Percentiles rank a stretch among this genome's conserved stretches.
phyloP scores from a whole-genome alignment of 352 stramenopile genomes.

The Thalassiosira hispida region DNA sequence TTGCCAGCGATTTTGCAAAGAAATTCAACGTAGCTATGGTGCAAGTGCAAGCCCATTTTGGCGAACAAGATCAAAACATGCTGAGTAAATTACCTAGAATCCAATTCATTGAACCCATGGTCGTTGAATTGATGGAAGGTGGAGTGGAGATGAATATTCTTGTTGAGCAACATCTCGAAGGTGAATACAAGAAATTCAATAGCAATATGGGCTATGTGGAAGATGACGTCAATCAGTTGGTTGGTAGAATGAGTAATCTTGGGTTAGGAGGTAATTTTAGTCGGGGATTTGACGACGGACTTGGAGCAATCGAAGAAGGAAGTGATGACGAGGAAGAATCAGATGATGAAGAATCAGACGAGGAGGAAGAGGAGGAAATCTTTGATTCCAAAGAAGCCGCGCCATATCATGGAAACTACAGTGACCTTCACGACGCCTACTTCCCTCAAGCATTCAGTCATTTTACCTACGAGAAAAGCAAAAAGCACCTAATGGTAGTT shows the following conservation, averaged over 20 bases:
- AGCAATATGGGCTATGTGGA: slow-evolving; percentile 53
- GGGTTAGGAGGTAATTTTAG: slow-evolving; percentile 3
- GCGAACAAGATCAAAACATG: not conserved
- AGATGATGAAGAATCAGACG: slow-evolving; percentile 41
- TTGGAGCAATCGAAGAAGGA: slow-evolving; percentile 58
- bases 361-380: slow-evolving; percentile 2
- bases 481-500: slow-evolving; percentile 50
- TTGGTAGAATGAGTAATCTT: slow-evolving; percentile 21
- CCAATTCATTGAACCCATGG: slow-evolving; percentile 55
- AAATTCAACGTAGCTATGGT: slow-evolving; percentile 51
- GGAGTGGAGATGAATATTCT: slow-evolving; percentile 36
- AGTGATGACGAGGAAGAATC: slow-evolving; percentile 42
- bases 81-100: slow-evolving; percentile 41
- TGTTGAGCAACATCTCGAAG: slow-evolving; percentile 53
- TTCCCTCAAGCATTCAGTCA: slow-evolving; percentile 66
- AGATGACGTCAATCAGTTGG: slow-evolving; percentile 15
- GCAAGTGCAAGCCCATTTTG: slow-evolving; percentile 32
- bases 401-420: slow-evolving; percentile 33
- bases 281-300: not conserved
- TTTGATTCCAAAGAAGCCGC: slow-evolving; percentile 29
- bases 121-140: slow-evolving; percentile 44
- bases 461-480: slow-evolving; percentile 60
- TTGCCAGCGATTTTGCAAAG: slow-evolving; percentile 44
- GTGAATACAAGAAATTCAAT: slow-evolving; percentile 65
- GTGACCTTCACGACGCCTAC: slow-evolving; percentile 27